Conservation (phyloP, 257 asterid species). For the Scutellaria galericulata region DNA sequence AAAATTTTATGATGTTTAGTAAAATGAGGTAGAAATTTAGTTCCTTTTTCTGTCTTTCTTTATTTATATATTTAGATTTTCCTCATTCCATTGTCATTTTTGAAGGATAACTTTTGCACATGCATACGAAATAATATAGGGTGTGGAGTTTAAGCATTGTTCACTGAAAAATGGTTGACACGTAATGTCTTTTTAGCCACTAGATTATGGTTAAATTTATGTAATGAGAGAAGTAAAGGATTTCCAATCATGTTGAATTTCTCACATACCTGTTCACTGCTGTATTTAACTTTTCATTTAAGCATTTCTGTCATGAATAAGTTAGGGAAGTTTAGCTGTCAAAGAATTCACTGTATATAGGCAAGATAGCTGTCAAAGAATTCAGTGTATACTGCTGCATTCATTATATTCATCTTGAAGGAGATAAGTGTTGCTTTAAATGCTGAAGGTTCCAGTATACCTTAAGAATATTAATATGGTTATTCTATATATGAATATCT, state of each 20-base stretch:
- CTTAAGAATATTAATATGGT: background rate
- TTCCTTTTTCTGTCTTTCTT: background rate
- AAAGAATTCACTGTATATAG: too few species aligned
- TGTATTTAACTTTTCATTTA: background rate
- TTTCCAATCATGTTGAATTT: background rate
- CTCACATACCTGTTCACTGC: background rate
- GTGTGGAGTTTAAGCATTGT: background rate
- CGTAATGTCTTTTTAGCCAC: background rate
- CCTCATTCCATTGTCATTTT: background rate
- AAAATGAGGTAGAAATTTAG: conserved; percentile 8
- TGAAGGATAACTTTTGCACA: background rate
- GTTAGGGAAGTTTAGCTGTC: background rate
- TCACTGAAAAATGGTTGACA: background rate
- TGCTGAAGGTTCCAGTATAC: background rate
- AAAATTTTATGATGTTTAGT: background rate
- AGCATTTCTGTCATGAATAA: background rate
- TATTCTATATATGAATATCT: conserved; percentile 1
- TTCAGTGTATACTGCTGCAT: background rate
- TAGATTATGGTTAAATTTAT: conserved; percentile 5
- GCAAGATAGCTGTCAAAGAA: background rate
- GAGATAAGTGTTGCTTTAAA: background rate
- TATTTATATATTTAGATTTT: background rate
- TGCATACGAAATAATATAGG: background rate
- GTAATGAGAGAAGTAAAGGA: conserved; percentile 9
- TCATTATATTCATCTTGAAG: conserved; percentile 1